Evolutionary conservation across 176 grass and related monocot species (phyloP).

Genomic region (Carex myosuroides): DNA sequence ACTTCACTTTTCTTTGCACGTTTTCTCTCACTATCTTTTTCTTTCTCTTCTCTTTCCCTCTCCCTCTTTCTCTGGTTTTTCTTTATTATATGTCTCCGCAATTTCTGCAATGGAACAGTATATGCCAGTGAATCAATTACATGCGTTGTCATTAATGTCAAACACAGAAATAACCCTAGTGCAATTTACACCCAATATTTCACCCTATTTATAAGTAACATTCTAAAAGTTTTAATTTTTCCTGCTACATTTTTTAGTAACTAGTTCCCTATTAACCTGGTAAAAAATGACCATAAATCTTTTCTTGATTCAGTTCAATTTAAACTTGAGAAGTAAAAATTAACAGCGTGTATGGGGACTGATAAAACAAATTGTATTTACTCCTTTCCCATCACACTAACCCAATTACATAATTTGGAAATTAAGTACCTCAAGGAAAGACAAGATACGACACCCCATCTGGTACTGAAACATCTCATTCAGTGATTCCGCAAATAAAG

Average conservation of each 20-base stretch:
- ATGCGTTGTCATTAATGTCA: background rate
- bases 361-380: background rate
- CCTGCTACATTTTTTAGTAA: background rate
- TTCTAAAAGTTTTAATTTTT: background rate
- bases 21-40: slow-evolving; percentile 52
- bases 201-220: background rate
- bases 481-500: slow-evolving; percentile 88
- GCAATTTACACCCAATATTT: background rate
- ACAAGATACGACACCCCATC: slow-evolving; percentile 82
- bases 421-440: slow-evolving; percentile 85
- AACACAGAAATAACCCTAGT: slow-evolving; percentile 1
- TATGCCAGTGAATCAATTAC: background rate
- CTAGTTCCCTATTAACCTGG: background rate
- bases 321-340: background rate
- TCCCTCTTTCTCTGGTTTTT: slow-evolving; percentile 75
- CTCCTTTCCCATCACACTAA: background rate
- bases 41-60: slow-evolving; percentile 70
- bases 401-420: background rate
- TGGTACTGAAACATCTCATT: slow-evolving; percentile 97
- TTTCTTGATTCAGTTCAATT: slow-evolving; percentile 1
- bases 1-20: slow-evolving; percentile 42
- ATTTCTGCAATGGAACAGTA: slow-evolving; percentile 44
- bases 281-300: background rate
- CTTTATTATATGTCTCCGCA: slow-evolving; percentile 43
- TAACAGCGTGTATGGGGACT: background rate